Base-by-base conservation (phyloP, 2,329 filamentous ascomycete genomes). In the Metarhizium humberi region DNA sequence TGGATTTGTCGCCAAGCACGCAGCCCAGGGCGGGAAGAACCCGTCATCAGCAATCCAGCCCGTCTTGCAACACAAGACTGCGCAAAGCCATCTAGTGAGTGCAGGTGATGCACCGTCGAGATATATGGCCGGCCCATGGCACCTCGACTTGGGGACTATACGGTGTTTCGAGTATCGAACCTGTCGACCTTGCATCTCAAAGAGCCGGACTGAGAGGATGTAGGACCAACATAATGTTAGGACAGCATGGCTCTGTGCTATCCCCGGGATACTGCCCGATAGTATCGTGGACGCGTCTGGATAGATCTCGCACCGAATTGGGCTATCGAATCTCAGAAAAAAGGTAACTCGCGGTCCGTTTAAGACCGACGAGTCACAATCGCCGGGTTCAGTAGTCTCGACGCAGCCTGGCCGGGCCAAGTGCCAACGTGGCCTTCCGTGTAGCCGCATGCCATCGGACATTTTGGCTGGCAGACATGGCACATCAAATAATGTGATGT, bases 151-250 rank as follows among this genome's bases (percentile, higher is more conserved):
- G 5, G 30, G 52, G 14, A 16, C 11, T 18, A 53, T 42, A 18
- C 43, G 5, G n/a, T 53, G 40, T 45, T 53, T 46, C 29, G 43
- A 47, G 18, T 43, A 43, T 18, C 40, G 40, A 43, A 52, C n/a
- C 16, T 13, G n/a, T 32, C 32, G 25, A 32, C 40, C 46, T 42
- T 56, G 52, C 46, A 56, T 45, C 40, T 56, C 55, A 20, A 50
- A 45, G n/a, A 54, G 25, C 20, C 51, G 45, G 2, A 46, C 51
- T 10, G 55, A 56, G 4, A 56, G n/a, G 2, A 56, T 50, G 6
- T 56, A 56, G 2, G 51, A 54, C 55, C 55, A 56, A 30, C 51
- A 46, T 29, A 56, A 13, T 14, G 51, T 54, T 36, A 54, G 18
- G 10, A 56, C 16, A 11, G 45, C 52, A 32, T 49, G 34, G 11